Base-by-base conservation (phyloP, 371 early-diverging fungal genomes). In the Mortierella sp. region DNA sequence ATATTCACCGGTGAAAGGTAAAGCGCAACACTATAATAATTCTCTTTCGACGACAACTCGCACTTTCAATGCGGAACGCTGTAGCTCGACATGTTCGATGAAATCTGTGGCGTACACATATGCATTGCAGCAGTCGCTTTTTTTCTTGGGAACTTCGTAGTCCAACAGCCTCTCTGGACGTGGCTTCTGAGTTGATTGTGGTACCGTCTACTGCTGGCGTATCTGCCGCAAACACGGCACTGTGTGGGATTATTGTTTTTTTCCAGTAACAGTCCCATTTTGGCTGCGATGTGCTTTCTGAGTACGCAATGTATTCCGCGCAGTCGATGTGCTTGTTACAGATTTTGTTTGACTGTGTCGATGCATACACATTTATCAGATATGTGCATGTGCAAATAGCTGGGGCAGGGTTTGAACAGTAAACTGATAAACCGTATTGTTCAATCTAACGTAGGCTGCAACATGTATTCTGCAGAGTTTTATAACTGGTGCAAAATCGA, bases 381-480 rank as follows among this genome's bases (percentile, higher is more conserved):
- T 63, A 64, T 70, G 32, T 70, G 69, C 43, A 61, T 61, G 62
- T 62, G 63, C 57, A 57, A 58, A 43, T 51, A 58, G 64, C 64
- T 64, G 35, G 37, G 70, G 70, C 69, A 69, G 49, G 62, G 62
- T 69, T 62, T 69, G 70, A 69, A 69, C 70, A 28, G 62, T 62
- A 61, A 69, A 70, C 64, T 70, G 71, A 71, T 59, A 71, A 39
- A 59, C 51, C 47, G 40, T 71, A 64, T 71, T 64, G 49, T 65
- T 71, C 72, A 65, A 71, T 71, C 65, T 64, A 70, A 63, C 49
- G 57, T 70, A 71, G 72, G 65, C 72, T 71, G 65, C 72, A 71
- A 60, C 60, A 71, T 71, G 72, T 30, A 71, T 60, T 71, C 72
- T 71, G 52, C 64, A 71, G 72, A 71, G 59, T 71, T 71, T 65